Evolutionary conservation across 805 yeast species (phyloP).

Genomic region (Maudiozyma bulderi): DNA sequence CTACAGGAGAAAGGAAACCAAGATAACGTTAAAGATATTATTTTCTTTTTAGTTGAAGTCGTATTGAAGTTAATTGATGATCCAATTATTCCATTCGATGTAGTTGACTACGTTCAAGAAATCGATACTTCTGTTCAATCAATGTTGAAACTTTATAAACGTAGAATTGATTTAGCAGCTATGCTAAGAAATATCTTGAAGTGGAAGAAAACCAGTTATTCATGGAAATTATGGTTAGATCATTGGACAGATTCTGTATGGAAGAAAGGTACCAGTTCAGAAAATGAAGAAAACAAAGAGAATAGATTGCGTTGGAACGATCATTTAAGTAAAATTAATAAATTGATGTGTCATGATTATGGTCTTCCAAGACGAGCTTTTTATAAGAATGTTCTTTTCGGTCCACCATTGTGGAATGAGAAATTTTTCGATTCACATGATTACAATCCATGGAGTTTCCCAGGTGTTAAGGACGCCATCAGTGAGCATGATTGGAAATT

Average conservation of each 20-base stretch:
- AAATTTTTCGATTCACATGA: slow-evolving; percentile 11
- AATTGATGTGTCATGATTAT: slow-evolving; percentile 35
- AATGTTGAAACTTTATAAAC: slow-evolving; percentile 25
- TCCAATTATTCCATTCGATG: slow-evolving; percentile 64
- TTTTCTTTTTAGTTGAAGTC: slow-evolving; percentile 42
- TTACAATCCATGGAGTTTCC: slow-evolving; percentile 44
- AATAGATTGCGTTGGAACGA: slow-evolving; percentile 72
- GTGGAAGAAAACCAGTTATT: slow-evolving; percentile 36
- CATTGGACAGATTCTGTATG: slow-evolving; percentile 51
- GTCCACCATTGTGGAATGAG: slow-evolving; percentile 56
- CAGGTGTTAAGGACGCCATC: slow-evolving; percentile 65
- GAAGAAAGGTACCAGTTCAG: slow-evolving; percentile 41
- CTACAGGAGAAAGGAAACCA: slow-evolving; percentile 39
- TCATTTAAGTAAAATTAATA: slow-evolving; percentile 44
- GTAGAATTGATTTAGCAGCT: slow-evolving; percentile 21
- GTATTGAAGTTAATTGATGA: slow-evolving; percentile 52
- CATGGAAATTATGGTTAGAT: slow-evolving; percentile 42
- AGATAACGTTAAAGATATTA: slow-evolving; percentile 43
- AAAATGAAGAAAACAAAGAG: slow-evolving; percentile 57
- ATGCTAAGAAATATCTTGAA: slow-evolving; percentile 28
- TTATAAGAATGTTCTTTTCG: slow-evolving; percentile 56
- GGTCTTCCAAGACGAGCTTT: slow-evolving; percentile 49
- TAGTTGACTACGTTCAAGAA: slow-evolving; percentile 36
- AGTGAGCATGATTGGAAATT: slow-evolving; percentile 37
- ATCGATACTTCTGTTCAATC: slow-evolving; percentile 39